Evolutionary conservation across 768 basidiomycete genomes (phyloP).

Genomic region (Naganishia friedmannii): DNA sequence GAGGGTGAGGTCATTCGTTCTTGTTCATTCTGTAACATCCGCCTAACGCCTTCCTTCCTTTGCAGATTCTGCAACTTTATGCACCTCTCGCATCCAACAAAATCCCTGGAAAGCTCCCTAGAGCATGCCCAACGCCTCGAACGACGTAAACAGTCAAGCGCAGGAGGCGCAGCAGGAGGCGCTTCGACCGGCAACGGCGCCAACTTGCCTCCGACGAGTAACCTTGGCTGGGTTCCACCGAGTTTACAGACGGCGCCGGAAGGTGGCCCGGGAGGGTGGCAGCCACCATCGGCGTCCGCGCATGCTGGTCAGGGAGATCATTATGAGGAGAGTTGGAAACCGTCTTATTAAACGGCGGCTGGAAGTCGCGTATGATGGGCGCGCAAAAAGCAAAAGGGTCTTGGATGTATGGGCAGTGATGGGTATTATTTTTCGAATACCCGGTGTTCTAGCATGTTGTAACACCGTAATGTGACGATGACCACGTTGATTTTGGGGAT

Average conservation of each 20-base stretch:
- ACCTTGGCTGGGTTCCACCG: conserved; percentile 31
- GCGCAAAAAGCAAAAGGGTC: background rate
- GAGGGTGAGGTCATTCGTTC: conserved; percentile 54
- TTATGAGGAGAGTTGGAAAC: conserved; percentile 34
- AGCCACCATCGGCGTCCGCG: conserved; percentile 55
- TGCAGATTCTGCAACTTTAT: conserved; percentile 96
- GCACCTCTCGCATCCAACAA: conserved; percentile 85
- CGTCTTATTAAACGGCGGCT: conserved; percentile 4
- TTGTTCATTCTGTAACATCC: background rate
- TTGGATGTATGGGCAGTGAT: background rate
- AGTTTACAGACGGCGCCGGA: conserved; percentile 55
- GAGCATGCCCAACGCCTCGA: conserved; percentile 80
- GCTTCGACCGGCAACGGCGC: background rate
- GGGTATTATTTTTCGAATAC: background rate
- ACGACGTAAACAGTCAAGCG: conserved; percentile 60
- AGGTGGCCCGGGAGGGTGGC: conserved; percentile 76
- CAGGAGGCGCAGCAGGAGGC: background rate
- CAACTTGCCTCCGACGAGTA: conserved; percentile 19
- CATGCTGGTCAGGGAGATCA: conserved; percentile 25
- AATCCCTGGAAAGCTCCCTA: conserved; percentile 73
- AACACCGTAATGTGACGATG: background rate
- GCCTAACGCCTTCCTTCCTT: background rate
- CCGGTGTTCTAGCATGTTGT: background rate
- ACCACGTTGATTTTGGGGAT: background rate
- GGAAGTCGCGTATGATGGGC: background rate